phyloP scores from a whole-genome alignment of 1,139 yeast genomes.

The Meyerozyma smithsonii region DNA sequence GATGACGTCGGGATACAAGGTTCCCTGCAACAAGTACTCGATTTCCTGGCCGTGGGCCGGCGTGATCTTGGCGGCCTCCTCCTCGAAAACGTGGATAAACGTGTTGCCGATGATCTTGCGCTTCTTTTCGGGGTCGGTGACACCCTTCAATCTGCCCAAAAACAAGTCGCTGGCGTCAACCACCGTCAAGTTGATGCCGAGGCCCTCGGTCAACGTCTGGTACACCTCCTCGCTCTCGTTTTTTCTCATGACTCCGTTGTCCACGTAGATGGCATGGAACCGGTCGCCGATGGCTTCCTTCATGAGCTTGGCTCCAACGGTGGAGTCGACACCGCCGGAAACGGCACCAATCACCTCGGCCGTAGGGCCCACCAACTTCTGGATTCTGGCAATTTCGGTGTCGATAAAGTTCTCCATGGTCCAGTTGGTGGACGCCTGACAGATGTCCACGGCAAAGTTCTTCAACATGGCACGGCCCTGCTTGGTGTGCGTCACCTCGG shows the following conservation, averaged over 20 bases:
- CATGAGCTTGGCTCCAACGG: conserved; percentile 98
- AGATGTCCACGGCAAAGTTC: conserved; percentile 90
- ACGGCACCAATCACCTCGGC: conserved; percentile 99
- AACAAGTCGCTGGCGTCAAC: conserved; percentile 93
- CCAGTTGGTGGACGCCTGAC: conserved; percentile 89
- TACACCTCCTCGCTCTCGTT: conserved; percentile 88
- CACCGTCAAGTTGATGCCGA: conserved; percentile 91
- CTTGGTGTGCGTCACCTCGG: conserved; percentile 95
- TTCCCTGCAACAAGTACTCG: conserved; percentile 93
- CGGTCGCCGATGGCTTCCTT: conserved; percentile 97
- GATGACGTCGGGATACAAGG: conserved; percentile 96
- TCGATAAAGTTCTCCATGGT: conserved; percentile 97
- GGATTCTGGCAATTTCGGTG: conserved; percentile 90
- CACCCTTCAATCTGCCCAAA: conserved; percentile 80
- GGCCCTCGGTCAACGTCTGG: conserved; percentile 83
- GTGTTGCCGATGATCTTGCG: conserved; percentile 98
- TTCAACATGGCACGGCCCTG: conserved; percentile 83
- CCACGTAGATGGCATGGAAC: conserved; percentile 97
- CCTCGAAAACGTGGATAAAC: conserved; percentile 94
- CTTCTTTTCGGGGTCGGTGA: conserved; percentile 98
- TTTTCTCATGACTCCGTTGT: conserved; percentile 94
- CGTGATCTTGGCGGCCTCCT: conserved; percentile 87
- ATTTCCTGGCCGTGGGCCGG: conserved; percentile 89
- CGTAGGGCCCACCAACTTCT: conserved; percentile 88
- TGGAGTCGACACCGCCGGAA: conserved; percentile 99